Evolutionary conservation across 2,329 filamentous ascomycete genomes (phyloP), one percentile per base, ranked within the genome.

Genomic region (Juglanconis juglandina): DNA sequence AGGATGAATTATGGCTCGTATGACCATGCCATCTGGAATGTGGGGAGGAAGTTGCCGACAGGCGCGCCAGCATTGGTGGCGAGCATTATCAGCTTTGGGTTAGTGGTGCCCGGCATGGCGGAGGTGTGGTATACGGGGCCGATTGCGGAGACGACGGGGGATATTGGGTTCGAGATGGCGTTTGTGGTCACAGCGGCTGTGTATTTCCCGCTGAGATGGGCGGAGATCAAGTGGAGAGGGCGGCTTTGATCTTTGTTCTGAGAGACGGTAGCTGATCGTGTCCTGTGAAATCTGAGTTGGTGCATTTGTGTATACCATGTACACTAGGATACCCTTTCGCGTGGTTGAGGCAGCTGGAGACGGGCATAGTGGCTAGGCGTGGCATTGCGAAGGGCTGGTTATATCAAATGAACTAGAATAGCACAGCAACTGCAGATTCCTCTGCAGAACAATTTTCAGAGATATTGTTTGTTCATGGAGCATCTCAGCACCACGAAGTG

Each of bases 121-220:
- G 82, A 86, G 70, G 80, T 78, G 4, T 87, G 84, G 84, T 87
- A 80, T 67, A 81, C 77, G 8, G 85, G 85, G 0, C 85, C 85
- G 0, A 82, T 88, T 65, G 85, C 84, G 0, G 72, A 78, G 70
- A 79, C 66, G 41, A 86, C 85, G 10, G 86, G 86, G 0, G 86
- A 89, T 64, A 82, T 89, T 68, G 87, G 86, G 0, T 87, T 89
- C 60, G 86, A 89, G 74, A 72, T 86, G 69, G 85, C 85, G 0
- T 81, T 88, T 67, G 76, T 77, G 34, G 68, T 83, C 59, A 81
- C 79, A 11, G 76, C 70, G 1, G 10, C 83, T 37, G 69, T 76
- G 33, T 84, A 83, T 58, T 53, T 81, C 1, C 79, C 80, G 3
- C 68, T 84, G 11, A 72, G 81, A 6, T 76, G 72, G 66, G 53